Evolutionary conservation across 331 rosid genomes (phyloP).

Genomic region (Prunus yedoensis): DNA sequence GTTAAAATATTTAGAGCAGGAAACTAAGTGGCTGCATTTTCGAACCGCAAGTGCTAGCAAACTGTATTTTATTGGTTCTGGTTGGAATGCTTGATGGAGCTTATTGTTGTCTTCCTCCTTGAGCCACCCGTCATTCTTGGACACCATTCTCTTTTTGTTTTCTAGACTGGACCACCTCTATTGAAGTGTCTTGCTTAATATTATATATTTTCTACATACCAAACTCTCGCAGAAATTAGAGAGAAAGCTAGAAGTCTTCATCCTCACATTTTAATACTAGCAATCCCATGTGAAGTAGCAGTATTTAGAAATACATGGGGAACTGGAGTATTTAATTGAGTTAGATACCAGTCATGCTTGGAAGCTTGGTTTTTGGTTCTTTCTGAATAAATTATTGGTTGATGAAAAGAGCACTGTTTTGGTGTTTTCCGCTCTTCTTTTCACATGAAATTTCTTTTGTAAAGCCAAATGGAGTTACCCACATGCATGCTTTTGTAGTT

Average conservation of each 20-base stretch:
- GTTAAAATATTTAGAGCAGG: conserved; percentile 3
- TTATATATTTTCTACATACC: not conserved
- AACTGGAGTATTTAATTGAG: conserved; percentile 22
- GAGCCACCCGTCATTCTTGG: conserved; percentile 65
- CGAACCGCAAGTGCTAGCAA: not conserved
- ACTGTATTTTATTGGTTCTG: conserved; percentile 11
- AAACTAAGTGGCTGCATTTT: conserved; percentile 5
- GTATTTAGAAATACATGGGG: conserved; percentile 28
- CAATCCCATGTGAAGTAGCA: conserved; percentile 41
- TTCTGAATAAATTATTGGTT: not conserved
- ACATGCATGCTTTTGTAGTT: not conserved
- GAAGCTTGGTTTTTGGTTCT: conserved; percentile 23
- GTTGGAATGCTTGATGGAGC: conserved; percentile 30
- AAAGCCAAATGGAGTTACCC: too few species aligned
- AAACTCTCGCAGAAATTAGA: conserved; percentile 2
- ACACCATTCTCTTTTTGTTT: conserved; percentile 18
- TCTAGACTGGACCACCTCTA: conserved; percentile 42
- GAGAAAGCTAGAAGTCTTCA: conserved; percentile 25
- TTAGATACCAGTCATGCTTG: not conserved
- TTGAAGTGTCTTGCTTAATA: conserved; percentile 11
- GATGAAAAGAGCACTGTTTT: not conserved
- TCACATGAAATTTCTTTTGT: not conserved
- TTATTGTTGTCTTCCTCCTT: conserved; percentile 39
- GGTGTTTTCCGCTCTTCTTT: not conserved
- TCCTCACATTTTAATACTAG: conserved; percentile 18